phyloP scores from a whole-genome alignment of 441 rosid genomes.

The Populus tomentosa region DNA sequence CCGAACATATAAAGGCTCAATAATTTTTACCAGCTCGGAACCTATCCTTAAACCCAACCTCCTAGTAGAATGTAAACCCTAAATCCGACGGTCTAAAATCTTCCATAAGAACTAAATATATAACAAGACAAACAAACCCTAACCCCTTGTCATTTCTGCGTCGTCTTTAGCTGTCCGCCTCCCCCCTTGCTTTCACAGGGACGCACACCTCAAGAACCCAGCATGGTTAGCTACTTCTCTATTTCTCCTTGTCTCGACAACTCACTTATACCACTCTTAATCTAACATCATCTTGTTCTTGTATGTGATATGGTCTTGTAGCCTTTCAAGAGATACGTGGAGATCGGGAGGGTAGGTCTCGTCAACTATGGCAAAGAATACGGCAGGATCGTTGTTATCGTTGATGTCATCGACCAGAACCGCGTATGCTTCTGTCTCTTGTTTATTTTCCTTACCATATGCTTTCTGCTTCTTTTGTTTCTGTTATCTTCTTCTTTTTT shows the following conservation, averaged over 20 bases:
- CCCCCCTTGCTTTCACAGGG: background rate
- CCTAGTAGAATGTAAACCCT: background rate
- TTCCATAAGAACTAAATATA: background rate
- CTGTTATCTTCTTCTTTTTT: background rate
- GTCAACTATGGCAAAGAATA: conserved; percentile 85
- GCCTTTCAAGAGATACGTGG: conserved; percentile 91
- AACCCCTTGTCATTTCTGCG: background rate
- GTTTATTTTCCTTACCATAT: too few relatives aligned
- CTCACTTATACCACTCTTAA: background rate
- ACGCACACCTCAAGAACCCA: conserved; percentile 2
- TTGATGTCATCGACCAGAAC: conserved; percentile 84
- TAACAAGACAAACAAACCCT: conserved; percentile 25
- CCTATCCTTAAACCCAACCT: background rate
- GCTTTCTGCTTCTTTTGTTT: background rate
- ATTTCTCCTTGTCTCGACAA: background rate
- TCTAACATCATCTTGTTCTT: background rate
- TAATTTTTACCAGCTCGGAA: background rate
- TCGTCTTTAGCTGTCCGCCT: conserved; percentile 3
- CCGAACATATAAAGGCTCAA: background rate
- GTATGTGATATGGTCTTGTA: conserved; percentile 14
- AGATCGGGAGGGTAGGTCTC: conserved; percentile 89
- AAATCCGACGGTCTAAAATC: conserved; percentile 25
- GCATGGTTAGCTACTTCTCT: conserved; percentile 30
- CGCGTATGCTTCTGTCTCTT: conserved; percentile 36
- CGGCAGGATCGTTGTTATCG: conserved; percentile 82